These are phyloP conservation scores for Hansenula anomala DNA, from an alignment of 1,139 yeast species.

Conservation along the genomic window DNA sequence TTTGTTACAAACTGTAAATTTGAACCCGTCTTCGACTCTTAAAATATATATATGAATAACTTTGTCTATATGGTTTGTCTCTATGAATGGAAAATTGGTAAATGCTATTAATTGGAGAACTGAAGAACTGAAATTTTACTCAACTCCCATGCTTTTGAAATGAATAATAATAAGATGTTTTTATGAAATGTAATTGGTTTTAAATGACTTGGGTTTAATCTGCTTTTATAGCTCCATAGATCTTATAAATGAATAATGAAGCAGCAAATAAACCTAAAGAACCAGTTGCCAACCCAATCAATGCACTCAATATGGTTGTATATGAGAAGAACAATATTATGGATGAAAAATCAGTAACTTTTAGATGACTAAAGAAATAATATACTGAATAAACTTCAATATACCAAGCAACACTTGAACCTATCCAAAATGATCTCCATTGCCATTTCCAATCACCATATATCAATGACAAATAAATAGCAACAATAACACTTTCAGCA, in stretches of 20 bases:
- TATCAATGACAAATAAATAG: conserved; percentile 59
- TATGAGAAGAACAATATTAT: conserved; percentile 66
- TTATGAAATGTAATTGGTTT: too few species aligned
- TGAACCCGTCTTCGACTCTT: too few species aligned
- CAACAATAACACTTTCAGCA: conserved; percentile 69
- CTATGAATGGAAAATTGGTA: background rate
- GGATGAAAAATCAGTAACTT: conserved; percentile 66
- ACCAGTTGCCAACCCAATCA: conserved; percentile 72
- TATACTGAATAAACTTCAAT: conserved; percentile 64
- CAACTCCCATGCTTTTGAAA: too few species aligned
- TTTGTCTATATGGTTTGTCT: too few species aligned
- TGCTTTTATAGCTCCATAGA: conserved; percentile 54
- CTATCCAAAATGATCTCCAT: conserved; percentile 75
- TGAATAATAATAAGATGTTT: too few species aligned
- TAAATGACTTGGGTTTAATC: too few species aligned
- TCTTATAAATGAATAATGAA: conserved; percentile 50
- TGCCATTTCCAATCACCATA: conserved; percentile 73
- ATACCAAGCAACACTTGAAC: conserved; percentile 70
- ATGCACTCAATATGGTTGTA: conserved; percentile 57
- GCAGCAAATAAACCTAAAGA: conserved; percentile 68
- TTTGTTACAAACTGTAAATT: too few species aligned
- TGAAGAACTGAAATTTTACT: too few species aligned
- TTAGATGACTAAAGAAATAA: conserved; percentile 53
- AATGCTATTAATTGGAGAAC: background rate
- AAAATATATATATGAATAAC: too few species aligned